Evolutionary conservation across 495 filamentous ascomycete species (phyloP).

Genomic region (Aspergillus funiculosus): DNA sequence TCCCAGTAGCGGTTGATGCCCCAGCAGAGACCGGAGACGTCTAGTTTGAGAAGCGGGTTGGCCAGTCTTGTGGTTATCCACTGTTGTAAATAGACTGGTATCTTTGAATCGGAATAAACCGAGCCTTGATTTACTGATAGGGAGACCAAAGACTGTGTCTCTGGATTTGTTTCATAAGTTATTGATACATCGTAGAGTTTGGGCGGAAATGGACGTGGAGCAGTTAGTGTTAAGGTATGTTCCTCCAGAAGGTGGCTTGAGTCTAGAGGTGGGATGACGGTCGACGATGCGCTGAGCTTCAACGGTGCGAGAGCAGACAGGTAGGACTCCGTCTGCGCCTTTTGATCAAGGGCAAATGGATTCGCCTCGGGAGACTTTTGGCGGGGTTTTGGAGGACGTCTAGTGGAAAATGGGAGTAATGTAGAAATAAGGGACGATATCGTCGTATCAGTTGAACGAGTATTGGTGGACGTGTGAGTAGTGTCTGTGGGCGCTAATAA

Average conservation of each 20-base stretch:
- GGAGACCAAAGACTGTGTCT: constrained; percentile 32
- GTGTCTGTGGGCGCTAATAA: constrained; percentile 26
- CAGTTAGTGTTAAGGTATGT: constrained; percentile 34
- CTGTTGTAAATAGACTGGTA: constrained; percentile 30
- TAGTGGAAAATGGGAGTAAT: constrained; percentile 38
- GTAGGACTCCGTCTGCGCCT: constrained; percentile 28
- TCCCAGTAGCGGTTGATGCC: constrained; percentile 44
- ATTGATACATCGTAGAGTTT: constrained; percentile 33
- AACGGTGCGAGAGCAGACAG: constrained; percentile 37
- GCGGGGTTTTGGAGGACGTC: constrained; percentile 20
- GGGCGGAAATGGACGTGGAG: constrained; percentile 35
- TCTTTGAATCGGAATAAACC: constrained; percentile 23
- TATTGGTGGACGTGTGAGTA: constrained; percentile 14
- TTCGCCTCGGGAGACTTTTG: constrained; percentile 28
- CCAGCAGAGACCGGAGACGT: constrained; percentile 41
- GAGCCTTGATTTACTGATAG: constrained; percentile 23
- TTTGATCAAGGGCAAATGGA: constrained; percentile 32
- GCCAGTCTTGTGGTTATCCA: constrained; percentile 37
- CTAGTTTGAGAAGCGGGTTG: constrained; percentile 34
- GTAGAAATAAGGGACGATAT: constrained; percentile 39
- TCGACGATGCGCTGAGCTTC: constrained; percentile 27
- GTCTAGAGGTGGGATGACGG: constrained; percentile 14
- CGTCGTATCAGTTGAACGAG: constrained; percentile 15
- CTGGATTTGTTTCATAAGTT: constrained; percentile 37
- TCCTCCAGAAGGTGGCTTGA: constrained; percentile 25